Conservation (phyloP, 106 monocot genomes). For the Dendrobium officinale region DNA sequence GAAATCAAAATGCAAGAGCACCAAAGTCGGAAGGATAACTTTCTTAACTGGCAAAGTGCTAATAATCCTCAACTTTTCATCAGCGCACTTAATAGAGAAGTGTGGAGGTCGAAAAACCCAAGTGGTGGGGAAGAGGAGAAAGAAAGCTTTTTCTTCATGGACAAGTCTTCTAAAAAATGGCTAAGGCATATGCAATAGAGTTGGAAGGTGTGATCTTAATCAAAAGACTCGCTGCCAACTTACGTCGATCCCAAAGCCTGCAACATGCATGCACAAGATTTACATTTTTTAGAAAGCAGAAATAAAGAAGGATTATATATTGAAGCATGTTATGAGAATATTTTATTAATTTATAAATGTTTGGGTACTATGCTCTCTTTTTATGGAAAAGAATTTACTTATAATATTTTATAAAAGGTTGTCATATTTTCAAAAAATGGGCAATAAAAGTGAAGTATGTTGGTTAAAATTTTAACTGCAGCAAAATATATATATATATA, state of each 20-base stretch:
- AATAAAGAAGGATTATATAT: too few relatives aligned
- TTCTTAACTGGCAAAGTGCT: not conserved
- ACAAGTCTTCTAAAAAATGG: not conserved
- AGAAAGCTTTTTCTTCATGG: not conserved
- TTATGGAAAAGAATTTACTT: too few relatives aligned
- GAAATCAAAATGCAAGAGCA: not conserved
- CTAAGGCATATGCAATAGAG: not conserved
- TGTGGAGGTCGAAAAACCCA: not conserved
- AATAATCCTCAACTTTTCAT: not conserved
- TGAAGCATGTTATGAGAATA: too few relatives aligned
- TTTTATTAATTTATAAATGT: too few relatives aligned
- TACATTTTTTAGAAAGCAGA: not conserved
- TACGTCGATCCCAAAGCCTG: not conserved
- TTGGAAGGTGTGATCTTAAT: not conserved
- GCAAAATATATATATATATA: too few relatives aligned
- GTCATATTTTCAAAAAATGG: too few relatives aligned
- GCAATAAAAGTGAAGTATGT: too few relatives aligned
- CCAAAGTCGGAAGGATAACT: not conserved
- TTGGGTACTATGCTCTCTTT: too few relatives aligned
- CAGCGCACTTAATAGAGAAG: not conserved
- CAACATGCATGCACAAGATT: not conserved
- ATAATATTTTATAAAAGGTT: too few relatives aligned
- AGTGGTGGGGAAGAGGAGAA: not conserved
- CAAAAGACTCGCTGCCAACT: not conserved
- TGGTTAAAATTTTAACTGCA: too few relatives aligned